Conservation (phyloP, 495 filamentous ascomycete genomes). For the Neurospora sp. region DNA sequence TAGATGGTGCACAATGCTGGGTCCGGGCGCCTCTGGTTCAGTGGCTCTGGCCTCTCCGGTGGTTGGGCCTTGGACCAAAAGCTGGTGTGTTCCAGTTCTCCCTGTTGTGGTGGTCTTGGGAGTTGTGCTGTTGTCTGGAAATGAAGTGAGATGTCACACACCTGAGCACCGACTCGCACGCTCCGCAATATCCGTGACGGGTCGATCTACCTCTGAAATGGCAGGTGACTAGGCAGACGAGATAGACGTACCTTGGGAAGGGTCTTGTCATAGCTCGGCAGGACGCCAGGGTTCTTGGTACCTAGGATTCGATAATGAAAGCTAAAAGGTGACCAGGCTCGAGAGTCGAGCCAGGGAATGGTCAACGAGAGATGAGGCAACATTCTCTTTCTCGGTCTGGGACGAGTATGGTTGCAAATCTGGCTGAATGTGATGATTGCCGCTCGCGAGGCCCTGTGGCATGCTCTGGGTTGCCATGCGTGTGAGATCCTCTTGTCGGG, state of each 20-base stretch:
- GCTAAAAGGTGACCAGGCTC: not conserved
- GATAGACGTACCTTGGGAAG: not conserved
- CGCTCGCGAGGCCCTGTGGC: not conserved
- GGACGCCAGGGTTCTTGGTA: not conserved
- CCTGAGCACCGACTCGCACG: not conserved
- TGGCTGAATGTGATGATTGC: not conserved
- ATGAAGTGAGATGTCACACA: not conserved
- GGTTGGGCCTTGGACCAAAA: not conserved
- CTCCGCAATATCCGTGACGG: not conserved
- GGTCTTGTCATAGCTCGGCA: not conserved
- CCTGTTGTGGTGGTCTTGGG: not conserved
- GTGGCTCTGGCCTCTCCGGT: not conserved
- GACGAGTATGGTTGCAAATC: not conserved
- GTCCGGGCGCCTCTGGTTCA: not conserved
- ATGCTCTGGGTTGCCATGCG: not conserved
- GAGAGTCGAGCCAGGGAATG: not conserved
- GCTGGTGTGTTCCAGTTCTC: not conserved
- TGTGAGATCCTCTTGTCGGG: not conserved
- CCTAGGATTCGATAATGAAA: not conserved
- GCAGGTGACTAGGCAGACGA: not conserved
- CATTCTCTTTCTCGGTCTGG: not conserved
- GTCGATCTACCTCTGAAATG: not conserved
- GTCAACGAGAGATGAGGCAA: not conserved
- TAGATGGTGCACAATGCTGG: not conserved
- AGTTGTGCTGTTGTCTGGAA: not conserved